These are phyloP conservation scores for Pseudogymnoascus sp. DNA, from an alignment of 2,329 filamentous ascomycete genomes.

Conservation along the genomic window DNA sequence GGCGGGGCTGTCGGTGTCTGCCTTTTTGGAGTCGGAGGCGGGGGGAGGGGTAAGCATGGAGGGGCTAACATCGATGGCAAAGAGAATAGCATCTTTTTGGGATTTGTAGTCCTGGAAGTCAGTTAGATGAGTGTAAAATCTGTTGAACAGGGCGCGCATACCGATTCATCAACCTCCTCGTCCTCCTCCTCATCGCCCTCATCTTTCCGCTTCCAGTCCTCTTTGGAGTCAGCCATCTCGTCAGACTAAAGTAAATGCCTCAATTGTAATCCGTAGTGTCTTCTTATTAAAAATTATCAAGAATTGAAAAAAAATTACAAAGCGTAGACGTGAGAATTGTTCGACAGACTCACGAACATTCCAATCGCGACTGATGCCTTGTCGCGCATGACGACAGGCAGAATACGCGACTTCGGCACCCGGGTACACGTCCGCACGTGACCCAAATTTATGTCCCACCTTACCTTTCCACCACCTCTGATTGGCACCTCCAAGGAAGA, in stretches of 20 bases:
- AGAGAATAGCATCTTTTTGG: constrained; percentile 95
- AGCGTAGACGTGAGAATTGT: neutral
- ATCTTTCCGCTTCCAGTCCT: constrained; percentile 19
- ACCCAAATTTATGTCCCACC: neutral
- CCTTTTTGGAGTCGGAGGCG: constrained; percentile 60
- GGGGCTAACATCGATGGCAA: constrained; percentile 84
- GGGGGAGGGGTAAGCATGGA: constrained; percentile 73
- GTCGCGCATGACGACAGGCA: constrained; percentile 3
- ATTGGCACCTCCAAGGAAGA: neutral
- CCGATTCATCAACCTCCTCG: constrained; percentile 58
- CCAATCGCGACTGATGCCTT: constrained; percentile 6
- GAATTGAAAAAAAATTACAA: neutral
- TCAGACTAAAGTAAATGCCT: neutral
- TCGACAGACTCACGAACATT: neutral
- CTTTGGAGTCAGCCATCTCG: constrained; percentile 18
- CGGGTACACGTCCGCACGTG: neutral
- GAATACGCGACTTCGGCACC: neutral
- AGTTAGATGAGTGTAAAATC: constrained; percentile 12
- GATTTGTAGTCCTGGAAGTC: constrained; percentile 67
- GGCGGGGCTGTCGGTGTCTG: constrained; percentile 67
- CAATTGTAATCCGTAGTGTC: neutral
- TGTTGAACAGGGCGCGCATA: constrained; percentile 26
- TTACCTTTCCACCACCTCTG: neutral
- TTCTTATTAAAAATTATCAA: neutral
- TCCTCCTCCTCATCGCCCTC: constrained; percentile 60